Conservation (phyloP, 139 green algal genomes). For the Desmodesmus armatus region DNA sequence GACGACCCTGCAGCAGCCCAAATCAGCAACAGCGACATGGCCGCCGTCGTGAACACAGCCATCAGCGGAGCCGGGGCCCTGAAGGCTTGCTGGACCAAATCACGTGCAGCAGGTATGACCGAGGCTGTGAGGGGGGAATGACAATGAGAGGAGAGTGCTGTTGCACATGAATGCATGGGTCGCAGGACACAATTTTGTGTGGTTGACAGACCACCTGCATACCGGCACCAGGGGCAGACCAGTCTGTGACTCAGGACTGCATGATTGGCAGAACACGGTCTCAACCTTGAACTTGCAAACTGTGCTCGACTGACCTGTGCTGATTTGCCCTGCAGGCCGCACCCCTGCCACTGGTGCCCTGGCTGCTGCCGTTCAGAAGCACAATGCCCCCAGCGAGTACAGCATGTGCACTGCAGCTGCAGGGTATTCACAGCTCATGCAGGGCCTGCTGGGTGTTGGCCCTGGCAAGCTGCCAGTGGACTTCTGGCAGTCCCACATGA, state of each 20-base stretch:
- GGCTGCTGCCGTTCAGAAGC: neutral
- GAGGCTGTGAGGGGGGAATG: neutral
- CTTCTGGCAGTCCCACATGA: slow-evolving; percentile 13
- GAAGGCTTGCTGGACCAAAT: neutral
- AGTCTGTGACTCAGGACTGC: no score
- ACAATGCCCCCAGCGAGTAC: neutral
- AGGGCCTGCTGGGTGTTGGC: neutral
- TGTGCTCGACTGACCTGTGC: no score
- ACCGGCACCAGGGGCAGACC: no score
- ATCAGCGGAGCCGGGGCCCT: neutral
- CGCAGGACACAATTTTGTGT: no score
- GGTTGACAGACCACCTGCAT: no score
- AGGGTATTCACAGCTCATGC: neutral
- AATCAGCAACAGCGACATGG: neutral
- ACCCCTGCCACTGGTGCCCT: neutral
- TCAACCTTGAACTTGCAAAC: no score
- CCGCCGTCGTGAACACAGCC: neutral
- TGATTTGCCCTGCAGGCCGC: no score
- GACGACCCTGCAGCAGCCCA: neutral
- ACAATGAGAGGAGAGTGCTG: neutral
- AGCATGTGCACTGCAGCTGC: neutral
- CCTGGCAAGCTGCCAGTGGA: neutral
- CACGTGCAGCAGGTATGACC: neutral
- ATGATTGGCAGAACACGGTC: no score
- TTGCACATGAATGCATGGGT: neutral